Evolutionary conservation across 768 basidiomycete species (phyloP).

Genomic region (Termitomyces sp.): DNA sequence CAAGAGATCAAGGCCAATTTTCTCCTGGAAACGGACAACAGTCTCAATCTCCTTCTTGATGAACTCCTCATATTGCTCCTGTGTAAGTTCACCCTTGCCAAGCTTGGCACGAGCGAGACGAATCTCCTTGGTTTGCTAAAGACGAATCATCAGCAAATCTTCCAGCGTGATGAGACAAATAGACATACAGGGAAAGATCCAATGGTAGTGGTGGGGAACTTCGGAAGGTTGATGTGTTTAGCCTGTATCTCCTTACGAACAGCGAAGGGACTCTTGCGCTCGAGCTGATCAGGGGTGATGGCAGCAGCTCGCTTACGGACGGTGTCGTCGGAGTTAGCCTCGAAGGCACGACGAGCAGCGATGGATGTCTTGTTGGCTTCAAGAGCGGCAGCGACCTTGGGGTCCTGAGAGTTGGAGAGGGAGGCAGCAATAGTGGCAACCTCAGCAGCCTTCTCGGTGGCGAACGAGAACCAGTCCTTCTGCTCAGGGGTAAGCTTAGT

Average conservation of each 20-base stretch:
- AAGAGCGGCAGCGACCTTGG: conserved; percentile 61
- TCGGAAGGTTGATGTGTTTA: conserved; percentile 84
- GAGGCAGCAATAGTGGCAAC: conserved; percentile 83
- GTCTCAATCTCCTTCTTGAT: conserved; percentile 95
- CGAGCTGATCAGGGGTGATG: conserved; percentile 79
- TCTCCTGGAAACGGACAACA: conserved; percentile 96
- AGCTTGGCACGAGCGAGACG: conserved; percentile 95
- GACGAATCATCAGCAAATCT: conserved; percentile 9
- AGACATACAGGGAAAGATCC: conserved; percentile 90
- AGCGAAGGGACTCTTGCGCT: conserved; percentile 87
- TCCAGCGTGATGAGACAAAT: background rate
- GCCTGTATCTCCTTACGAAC: conserved; percentile 84
- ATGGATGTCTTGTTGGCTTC: conserved; percentile 91
- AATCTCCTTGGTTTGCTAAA: conserved; percentile 97
- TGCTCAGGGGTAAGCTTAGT: conserved; percentile 83
- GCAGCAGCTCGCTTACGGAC: conserved; percentile 94
- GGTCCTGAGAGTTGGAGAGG: conserved; percentile 80
- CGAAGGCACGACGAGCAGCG: conserved; percentile 90
- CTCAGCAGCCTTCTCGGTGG: conserved; percentile 91
- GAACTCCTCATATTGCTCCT: conserved; percentile 90
- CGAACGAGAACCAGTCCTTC: conserved; percentile 98
- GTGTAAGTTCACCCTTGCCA: conserved; percentile 83
- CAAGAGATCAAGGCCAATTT: conserved; percentile 90
- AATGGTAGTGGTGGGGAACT: conserved; percentile 98
- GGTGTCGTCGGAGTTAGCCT: conserved; percentile 86